Percentiles rank a stretch among this genome's conserved stretches.
Evolutionary conservation across 176 grass and related monocot genomes (phyloP).

Genomic region (Oryza glumipatula): DNA sequence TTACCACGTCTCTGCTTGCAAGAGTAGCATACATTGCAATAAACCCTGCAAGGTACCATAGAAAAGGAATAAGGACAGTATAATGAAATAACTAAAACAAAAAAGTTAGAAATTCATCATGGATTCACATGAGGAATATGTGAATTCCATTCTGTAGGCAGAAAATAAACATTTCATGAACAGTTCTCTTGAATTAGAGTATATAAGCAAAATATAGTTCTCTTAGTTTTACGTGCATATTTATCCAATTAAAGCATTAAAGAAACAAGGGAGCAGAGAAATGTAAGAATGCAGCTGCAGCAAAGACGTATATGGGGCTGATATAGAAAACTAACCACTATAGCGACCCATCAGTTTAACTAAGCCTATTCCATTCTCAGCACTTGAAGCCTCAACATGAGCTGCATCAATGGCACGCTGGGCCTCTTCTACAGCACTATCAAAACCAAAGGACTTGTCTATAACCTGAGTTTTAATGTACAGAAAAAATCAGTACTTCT

Average conservation of each 20-base stretch:
- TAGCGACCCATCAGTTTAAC: conserved; percentile 98
- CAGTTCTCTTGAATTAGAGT: neutral
- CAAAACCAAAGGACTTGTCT: conserved; percentile 99
- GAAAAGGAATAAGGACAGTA: conserved; percentile 30
- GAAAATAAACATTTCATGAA: neutral
- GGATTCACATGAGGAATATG: neutral
- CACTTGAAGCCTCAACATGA: conserved; percentile 94
- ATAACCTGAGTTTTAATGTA: conserved; percentile 59
- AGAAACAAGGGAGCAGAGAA: neutral
- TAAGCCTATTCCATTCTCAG: conserved; percentile 92
- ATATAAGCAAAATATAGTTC: neutral
- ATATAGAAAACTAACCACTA: conserved; percentile 72
- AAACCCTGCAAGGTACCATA: conserved; percentile 57
- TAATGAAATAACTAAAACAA: neutral
- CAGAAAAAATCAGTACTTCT: neutral
- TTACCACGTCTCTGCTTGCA: conserved; percentile 97
- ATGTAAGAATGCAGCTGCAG: neutral
- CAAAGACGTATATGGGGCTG: neutral
- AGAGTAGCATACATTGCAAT: conserved; percentile 99
- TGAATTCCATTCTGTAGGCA: conserved; percentile 18
- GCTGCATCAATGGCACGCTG: conserved; percentile 90
- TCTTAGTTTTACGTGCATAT: neutral
- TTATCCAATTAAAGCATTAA: conserved; percentile 7
- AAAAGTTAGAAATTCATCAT: conserved; percentile 8
- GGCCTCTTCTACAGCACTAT: conserved; percentile 91